Evolutionary conservation across 768 basidiomycete species (phyloP), one percentile per base, ranked within the genome.

Genomic region (Pleurotus tuoliensis): DNA sequence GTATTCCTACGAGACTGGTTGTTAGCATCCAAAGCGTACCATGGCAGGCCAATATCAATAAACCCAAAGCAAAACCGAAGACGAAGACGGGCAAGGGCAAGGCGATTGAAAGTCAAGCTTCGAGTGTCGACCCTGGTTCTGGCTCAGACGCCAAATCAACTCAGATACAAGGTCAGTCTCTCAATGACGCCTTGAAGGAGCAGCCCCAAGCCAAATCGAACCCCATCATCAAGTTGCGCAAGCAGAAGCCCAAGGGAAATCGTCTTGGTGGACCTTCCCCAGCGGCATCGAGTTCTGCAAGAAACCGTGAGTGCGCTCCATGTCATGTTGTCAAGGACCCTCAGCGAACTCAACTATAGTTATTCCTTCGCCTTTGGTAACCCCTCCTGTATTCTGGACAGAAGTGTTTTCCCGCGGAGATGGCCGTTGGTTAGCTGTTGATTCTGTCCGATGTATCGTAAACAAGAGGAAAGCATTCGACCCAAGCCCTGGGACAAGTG

Each of bases 351-450:
- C 16, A 43, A 12, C 20, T 39, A 24, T 25, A 9, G 39, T 43
- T 8, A 46, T 47, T 48, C 39, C 18, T 54, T 25, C 25, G 15
- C 16, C 44, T 53, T 45, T 20, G 38, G 77, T 60, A 52, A 85
- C 84, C 8, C 87, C 93, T 3, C 95, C 96, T 1, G 87, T 94
- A 3, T 92, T 94, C 69, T 99, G 97, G 97, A 92, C 90, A 0
- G 97, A 99, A 70, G 92, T 97, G 0, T 99, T 94, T 72, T 95
- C 93, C 6, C 86, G 92, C 18, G 85, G 94, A 5, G 94, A 97
- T 72, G 83, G 80, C 12, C 84, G 87, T 37, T 99, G 97, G 97
- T 73, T 98, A 12, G 87, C 94, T 0, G 87, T 98, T 39, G 97
- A 99, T 71, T 92, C 94, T 6, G 80, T 93, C 34, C 86, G 92